Percentiles rank a stretch among this genome's conserved stretches.
phyloP scores from a whole-genome alignment of 257 asterid species.

The Salvia rosmarinus region DNA sequence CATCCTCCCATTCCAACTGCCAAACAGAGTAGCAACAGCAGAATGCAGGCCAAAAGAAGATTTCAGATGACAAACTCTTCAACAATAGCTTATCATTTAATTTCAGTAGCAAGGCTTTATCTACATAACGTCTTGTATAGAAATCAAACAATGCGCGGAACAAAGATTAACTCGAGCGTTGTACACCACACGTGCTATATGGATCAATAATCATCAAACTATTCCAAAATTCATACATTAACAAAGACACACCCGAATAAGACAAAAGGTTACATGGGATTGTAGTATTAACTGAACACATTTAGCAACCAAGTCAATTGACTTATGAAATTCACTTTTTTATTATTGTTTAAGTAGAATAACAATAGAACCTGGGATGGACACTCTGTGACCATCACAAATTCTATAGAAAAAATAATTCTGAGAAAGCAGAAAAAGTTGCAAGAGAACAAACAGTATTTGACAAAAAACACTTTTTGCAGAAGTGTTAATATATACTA shows the following conservation, averaged over 20 bases:
- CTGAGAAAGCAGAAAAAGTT: conserved; percentile 16
- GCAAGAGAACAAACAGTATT: conserved; percentile 33
- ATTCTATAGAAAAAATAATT: not conserved
- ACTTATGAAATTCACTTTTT: not conserved
- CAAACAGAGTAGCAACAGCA: conserved; percentile 12
- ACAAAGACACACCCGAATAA: too few relatives aligned
- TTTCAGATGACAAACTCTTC: not conserved
- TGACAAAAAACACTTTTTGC: conserved; percentile 30
- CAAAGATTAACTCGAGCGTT: not conserved
- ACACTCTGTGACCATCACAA: not conserved
- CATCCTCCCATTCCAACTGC: conserved; percentile 68
- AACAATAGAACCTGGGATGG: not conserved
- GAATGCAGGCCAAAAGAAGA: not conserved
- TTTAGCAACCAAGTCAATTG: not conserved
- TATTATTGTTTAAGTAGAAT: not conserved
- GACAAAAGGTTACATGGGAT: too few relatives aligned
- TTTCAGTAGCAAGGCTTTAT: too few relatives aligned
- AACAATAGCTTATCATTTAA: not conserved
- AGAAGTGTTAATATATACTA: not conserved
- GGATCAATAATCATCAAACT: not conserved
- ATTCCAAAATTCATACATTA: too few relatives aligned
- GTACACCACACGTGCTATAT: too few relatives aligned
- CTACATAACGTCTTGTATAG: too few relatives aligned
- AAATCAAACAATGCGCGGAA: too few relatives aligned
- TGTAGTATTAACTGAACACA: too few relatives aligned